Evolutionary conservation across 2,329 filamentous ascomycete genomes (phyloP).

Genomic region (Diplodia mutila): DNA sequence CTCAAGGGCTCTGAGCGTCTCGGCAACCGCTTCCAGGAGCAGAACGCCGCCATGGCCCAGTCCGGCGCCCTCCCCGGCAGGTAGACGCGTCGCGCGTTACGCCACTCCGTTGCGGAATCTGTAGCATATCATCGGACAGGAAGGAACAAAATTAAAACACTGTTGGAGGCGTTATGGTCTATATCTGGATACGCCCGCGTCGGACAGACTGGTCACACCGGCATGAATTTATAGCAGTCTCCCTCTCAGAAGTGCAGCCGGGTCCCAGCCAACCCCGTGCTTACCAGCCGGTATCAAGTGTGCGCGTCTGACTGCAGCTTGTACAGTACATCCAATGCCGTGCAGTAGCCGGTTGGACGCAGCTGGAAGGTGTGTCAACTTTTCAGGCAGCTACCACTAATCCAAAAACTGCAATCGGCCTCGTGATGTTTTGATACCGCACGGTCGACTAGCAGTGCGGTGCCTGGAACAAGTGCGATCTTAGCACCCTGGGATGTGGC

Average conservation of each 20-base stretch:
- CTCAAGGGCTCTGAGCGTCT: conserved; percentile 89
- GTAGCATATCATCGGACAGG: conserved; percentile 15
- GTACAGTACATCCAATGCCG: neutral
- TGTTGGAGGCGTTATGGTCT: conserved; percentile 22
- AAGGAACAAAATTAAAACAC: neutral
- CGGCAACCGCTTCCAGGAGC: conserved; percentile 84
- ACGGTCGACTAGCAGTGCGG: neutral
- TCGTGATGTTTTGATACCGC: conserved; percentile 11
- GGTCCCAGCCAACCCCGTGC: neutral
- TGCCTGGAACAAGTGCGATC: conserved; percentile 5
- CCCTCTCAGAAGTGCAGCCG: conserved; percentile 14
- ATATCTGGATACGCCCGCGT: neutral
- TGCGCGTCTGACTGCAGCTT: neutral
- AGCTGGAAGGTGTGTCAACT: neutral
- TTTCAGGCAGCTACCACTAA: neutral
- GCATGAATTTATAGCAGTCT: conserved; percentile 10
- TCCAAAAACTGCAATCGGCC: neutral
- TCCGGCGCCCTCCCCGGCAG: conserved; percentile 56
- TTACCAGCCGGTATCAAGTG: neutral
- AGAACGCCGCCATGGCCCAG: conserved; percentile 70
- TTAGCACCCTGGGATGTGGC: conserved; percentile 11
- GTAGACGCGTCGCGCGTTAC: conserved; percentile 33
- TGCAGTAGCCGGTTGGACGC: neutral
- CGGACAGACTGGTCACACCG: conserved; percentile 1
- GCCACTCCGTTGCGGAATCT: neutral